Base-by-base conservation (phyloP, 2,329 filamentous ascomycete genomes). In the Apiospora kogelbergensis region DNA sequence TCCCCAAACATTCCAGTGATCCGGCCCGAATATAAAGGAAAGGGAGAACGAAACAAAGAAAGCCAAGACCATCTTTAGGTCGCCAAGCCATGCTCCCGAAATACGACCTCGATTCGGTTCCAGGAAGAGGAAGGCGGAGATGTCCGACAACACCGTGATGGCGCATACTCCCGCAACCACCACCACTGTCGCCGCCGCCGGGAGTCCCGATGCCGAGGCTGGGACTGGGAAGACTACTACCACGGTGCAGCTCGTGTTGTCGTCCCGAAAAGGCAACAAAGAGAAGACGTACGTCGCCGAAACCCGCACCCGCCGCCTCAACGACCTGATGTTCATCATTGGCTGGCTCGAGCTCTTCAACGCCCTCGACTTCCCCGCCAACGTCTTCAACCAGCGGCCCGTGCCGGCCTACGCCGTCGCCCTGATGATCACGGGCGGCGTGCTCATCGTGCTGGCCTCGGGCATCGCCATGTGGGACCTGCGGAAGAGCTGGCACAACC, bases 301-400 rank as follows among this genome's bases (percentile, higher is more conserved):
- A n/a, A 60, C 53, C 26, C 30, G 26, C 3, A 42, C 17, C 17
- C 63, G 60, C n/a, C 66, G 66, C 46, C 46, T 53, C 60, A 80
- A 72, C 77, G 79, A 70, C 67, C 75, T 84, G 3, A 76, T 83
- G 10, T 73, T 75, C 0, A 75, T 79, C 15, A 80, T 87, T 1
- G 87, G 85, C 0, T 84, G 84, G 64, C 82, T 89, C 22, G 86
- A 89, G 70, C 79, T 88, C 1, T 84, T 84, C 67, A 89, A 89
- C 72, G 85, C 85, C 0, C 82, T 82, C 1, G 86, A 89, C 72
- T 88, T 88, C 68, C 85, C 86, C 0, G 86, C 86, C 68, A 88
- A 89, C 68, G 82, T 88, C 1, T 89, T 85, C 84, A 88, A 89
- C 71, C 71, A 82, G 1, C 77, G 82, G 0, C 86, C 86, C 0